Evolutionary conservation across 2,329 filamentous ascomycete species (phyloP), one percentile per base, ranked within the genome.

Genomic region (Monosporascus ibericus): DNA sequence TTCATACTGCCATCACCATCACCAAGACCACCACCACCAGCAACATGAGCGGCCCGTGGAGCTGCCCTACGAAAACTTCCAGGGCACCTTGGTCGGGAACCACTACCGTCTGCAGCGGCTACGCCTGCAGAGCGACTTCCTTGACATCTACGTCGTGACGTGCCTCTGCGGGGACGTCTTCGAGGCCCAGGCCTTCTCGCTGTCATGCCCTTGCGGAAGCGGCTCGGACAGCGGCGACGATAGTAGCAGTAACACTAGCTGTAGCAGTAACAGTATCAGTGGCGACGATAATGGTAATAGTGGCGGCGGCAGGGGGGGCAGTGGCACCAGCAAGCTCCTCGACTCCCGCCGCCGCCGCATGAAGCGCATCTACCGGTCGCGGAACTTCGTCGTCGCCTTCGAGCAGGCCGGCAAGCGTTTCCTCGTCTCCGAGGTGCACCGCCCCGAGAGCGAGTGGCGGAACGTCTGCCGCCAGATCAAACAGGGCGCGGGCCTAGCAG

Each of bases 111-210:
- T 57, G n/a, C 51, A 55, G 42, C 20, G 58, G 55, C 15, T 56
- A 54, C 17, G 51, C 51, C 18, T 37, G 34, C 24, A 49, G 47
- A 52, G 37, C 46, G 50, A 52, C 7, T 44, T 49, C 49, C 38
- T 54, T 9, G 54, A 58, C 38, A 49, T 56, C 36, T 54, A 51
- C 42, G 39, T 37, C 6, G 51, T 56, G 17, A 54, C 34, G 27
- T 56, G 46, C 14, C 36, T 49, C 14, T 49, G 50, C 25, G 46
- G 39, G 3, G 11, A 14, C 27, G 17, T 7, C 17, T 50, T 54
- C 22, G 52, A 54, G 42, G 52, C 52, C 47, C 52, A 56, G 48
- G 54, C 52, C 34, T 56, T 56, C 49, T 54, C 52, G 18, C 48
- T 56, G 15, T 46, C 44, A n/a, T 44, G 44, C 11, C 46, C 53